Evolutionary conservation across 208 protist genomes (phyloP).

Genomic region (Leishmania lainsoni): DNA sequence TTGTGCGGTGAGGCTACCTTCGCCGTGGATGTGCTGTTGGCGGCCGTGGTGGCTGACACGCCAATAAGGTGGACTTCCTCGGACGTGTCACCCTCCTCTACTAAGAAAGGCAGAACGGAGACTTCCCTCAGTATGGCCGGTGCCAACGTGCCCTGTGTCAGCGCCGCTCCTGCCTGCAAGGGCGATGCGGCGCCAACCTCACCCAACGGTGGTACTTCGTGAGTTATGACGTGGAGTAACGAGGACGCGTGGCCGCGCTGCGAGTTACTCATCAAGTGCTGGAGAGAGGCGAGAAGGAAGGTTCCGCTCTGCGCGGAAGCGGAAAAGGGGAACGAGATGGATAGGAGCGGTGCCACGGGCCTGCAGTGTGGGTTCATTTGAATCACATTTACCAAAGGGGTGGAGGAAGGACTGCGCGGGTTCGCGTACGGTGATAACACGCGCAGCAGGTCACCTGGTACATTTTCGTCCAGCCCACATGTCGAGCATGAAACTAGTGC

Average conservation of each 20-base stretch:
- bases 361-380: conserved; percentile 25
- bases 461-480: conserved; percentile 16
- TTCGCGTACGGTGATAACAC: not conserved
- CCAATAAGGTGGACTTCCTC: not conserved
- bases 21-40: not conserved
- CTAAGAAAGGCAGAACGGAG: not conserved
- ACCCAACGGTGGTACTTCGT: not conserved
- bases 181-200: not conserved
- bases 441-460: conserved; percentile 23
- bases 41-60: not conserved
- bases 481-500: conserved; percentile 16
- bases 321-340: conserved; percentile 29
- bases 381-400: conserved; percentile 25
- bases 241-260: conserved; percentile 10
- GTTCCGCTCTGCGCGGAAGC: conserved; percentile 15
- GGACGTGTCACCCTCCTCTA: not conserved
- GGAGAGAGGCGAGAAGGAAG: conserved; percentile 7
- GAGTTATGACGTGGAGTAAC: not conserved
- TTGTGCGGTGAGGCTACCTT: conserved; percentile 3
- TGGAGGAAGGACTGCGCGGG: conserved; percentile 10
- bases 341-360: conserved; percentile 33
- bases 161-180: not conserved
- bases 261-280: conserved; percentile 1
- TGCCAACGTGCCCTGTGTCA: not conserved
- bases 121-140: not conserved